A percentile compares a stretch with the other conserved stretches of the same genome.
phyloP scores from a whole-genome alignment of 768 basidiomycete genomes.

The Collybia sordida region DNA sequence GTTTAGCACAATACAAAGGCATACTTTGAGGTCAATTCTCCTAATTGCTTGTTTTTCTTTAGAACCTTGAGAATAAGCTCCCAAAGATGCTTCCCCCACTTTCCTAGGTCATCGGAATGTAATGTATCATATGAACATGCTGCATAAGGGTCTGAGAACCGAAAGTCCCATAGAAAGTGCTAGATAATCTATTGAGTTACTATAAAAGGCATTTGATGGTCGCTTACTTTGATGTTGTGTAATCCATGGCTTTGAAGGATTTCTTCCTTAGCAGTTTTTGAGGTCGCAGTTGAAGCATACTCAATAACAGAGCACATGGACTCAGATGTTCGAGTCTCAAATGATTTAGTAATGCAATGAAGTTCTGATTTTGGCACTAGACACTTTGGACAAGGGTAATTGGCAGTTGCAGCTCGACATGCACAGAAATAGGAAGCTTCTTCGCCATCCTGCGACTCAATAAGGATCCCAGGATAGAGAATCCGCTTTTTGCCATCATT shows the following conservation, averaged over 20 bases:
- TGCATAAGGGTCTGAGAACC: slow-evolving; percentile 20
- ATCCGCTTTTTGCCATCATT: slow-evolving; percentile 17
- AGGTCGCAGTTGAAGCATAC: slow-evolving; percentile 7
- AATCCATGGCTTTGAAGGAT: slow-evolving; percentile 19
- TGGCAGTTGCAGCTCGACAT: slow-evolving; percentile 21
- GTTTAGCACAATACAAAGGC: slow-evolving; percentile 1
- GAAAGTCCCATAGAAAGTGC: slow-evolving; percentile 27
- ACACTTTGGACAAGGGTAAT: no score
- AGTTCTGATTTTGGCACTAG: slow-evolving; percentile 25
- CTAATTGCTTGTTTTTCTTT: slow-evolving; percentile 8
- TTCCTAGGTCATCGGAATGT: slow-evolving; percentile 25
- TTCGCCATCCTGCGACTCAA: slow-evolving; percentile 27
- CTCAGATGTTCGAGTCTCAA: slow-evolving; percentile 13
- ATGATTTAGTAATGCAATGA: slow-evolving; percentile 12
- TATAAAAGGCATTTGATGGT: neutral
- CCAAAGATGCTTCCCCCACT: slow-evolving; percentile 26
- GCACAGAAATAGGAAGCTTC: slow-evolving; percentile 24
- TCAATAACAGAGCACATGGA: slow-evolving; percentile 17
- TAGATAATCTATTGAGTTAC: slow-evolving; percentile 4
- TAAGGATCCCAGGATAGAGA: slow-evolving; percentile 25
- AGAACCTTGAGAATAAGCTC: slow-evolving; percentile 15
- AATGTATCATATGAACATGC: slow-evolving; percentile 25
- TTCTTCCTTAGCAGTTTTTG: slow-evolving; percentile 13
- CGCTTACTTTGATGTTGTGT: slow-evolving; percentile 18
- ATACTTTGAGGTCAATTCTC: slow-evolving; percentile 17